Evolutionary conservation across 345 rosid genomes (phyloP).

Genomic region (Rubroshorea leprosula): DNA sequence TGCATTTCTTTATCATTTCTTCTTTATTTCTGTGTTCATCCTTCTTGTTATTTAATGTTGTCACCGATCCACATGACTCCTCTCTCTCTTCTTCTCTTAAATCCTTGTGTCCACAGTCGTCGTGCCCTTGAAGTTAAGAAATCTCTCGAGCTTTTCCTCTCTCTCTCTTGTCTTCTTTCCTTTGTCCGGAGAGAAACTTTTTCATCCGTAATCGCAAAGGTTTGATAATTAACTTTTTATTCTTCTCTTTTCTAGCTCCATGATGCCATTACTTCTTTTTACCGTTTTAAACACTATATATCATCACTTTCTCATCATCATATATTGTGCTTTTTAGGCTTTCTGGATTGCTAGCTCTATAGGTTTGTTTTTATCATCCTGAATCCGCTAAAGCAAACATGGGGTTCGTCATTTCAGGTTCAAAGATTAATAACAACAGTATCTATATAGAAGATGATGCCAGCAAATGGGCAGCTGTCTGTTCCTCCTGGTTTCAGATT

Average conservation of each 20-base stretch:
- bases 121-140: slow-evolving; percentile 68
- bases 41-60: slow-evolving; percentile 24
- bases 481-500: slow-evolving; percentile 98
- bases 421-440: too few species aligned
- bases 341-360: too few species aligned
- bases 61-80: slow-evolving; percentile 42
- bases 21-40: slow-evolving; percentile 42
- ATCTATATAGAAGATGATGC: slow-evolving; percentile 46
- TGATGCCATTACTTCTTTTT: too few species aligned
- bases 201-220: too few species aligned
- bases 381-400: too few species aligned
- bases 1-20: background rate
- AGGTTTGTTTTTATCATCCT: too few species aligned
- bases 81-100: slow-evolving; percentile 25
- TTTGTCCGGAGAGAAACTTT: slow-evolving; percentile 26
- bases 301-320: too few species aligned
- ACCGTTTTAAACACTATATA: too few species aligned
- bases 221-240: background rate
- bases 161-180: slow-evolving; percentile 34
- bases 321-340: too few species aligned
- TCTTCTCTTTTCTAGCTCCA: background rate
- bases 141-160: slow-evolving; percentile 22
- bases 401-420: too few species aligned
- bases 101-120: slow-evolving; percentile 19
- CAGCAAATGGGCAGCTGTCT: slow-evolving; percentile 61